Percentiles rank a stretch among this genome's conserved stretches.
Evolutionary conservation across 768 basidiomycete species (phyloP).

Genomic region (Austroboletus eburneus): DNA sequence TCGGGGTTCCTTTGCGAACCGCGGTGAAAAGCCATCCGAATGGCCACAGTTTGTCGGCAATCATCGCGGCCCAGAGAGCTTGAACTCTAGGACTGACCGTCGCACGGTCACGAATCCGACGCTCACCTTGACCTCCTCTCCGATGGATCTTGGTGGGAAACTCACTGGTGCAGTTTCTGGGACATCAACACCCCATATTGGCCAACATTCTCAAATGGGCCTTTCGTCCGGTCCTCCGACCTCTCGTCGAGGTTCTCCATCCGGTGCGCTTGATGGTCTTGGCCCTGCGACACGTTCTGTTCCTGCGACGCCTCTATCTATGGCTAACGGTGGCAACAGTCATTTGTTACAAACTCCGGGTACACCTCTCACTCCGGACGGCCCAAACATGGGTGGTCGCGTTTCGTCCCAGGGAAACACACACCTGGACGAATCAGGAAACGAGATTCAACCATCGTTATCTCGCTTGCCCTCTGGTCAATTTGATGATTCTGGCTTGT

Average conservation of each 20-base stretch:
- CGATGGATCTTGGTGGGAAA: constrained; percentile 47
- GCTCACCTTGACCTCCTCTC: constrained; percentile 54
- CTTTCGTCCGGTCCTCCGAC: constrained; percentile 35
- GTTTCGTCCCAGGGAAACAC: constrained; percentile 45
- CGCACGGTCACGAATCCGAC: constrained; percentile 74
- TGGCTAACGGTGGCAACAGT: constrained; percentile 42
- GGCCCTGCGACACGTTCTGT: constrained; percentile 70
- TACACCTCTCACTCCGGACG: constrained; percentile 58
- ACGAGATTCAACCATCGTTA: constrained; percentile 67
- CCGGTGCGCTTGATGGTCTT: constrained; percentile 56
- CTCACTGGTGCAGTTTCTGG: constrained; percentile 49
- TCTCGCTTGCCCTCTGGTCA: constrained; percentile 59
- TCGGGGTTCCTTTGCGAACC: constrained; percentile 51
- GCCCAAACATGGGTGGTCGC: constrained; percentile 59
- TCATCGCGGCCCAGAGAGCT: constrained; percentile 56
- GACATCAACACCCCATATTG: constrained; percentile 58
- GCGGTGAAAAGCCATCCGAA: constrained; percentile 77
- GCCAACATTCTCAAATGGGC: constrained; percentile 55
- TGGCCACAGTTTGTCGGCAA: constrained; percentile 87
- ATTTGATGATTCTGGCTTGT: constrained; percentile 52
- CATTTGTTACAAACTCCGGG: constrained; percentile 62
- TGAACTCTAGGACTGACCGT: constrained; percentile 54
- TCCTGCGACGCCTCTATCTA: constrained; percentile 69
- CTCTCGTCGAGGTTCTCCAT: constrained; percentile 75
- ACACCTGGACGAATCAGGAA: constrained; percentile 47